phyloP scores from a whole-genome alignment of 2,329 filamentous ascomycete species.

The Whalleya microplaca region DNA sequence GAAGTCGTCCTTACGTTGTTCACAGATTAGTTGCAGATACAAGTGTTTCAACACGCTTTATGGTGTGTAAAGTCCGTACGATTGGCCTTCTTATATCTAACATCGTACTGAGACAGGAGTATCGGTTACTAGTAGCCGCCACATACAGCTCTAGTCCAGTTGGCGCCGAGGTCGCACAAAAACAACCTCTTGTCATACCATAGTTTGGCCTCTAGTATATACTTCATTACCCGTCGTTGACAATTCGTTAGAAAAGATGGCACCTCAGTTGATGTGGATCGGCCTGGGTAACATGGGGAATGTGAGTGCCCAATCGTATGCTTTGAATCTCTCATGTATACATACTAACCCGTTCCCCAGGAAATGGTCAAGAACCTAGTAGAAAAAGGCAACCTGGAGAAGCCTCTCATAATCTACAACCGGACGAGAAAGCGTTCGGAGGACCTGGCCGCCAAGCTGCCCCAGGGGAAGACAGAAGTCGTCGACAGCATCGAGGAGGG shows the following conservation, averaged over 20 bases:
- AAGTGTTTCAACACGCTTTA: too few relatives aligned
- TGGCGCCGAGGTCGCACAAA: too few relatives aligned
- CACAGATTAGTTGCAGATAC: too few relatives aligned
- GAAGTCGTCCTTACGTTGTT: too few relatives aligned
- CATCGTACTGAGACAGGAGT: too few relatives aligned
- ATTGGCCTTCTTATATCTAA: too few relatives aligned
- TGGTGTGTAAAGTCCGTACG: too few relatives aligned
- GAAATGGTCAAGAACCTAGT: constrained; percentile 86
- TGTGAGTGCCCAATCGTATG: constrained; percentile 50
- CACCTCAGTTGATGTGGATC: constrained; percentile 72
- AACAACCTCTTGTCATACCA: too few relatives aligned
- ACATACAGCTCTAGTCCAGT: too few relatives aligned
- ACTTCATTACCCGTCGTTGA: constrained; percentile 1
- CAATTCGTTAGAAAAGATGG: constrained; percentile 44
- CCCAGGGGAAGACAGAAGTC: constrained; percentile 64
- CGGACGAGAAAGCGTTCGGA: constrained; percentile 69
- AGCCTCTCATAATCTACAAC: constrained; percentile 80
- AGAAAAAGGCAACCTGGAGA: constrained; percentile 72
- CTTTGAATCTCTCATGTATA: constrained; percentile 1
- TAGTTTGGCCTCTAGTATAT: background rate
- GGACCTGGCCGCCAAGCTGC: constrained; percentile 65
- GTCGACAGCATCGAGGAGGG: constrained; percentile 67
- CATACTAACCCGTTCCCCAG: constrained; percentile 46
- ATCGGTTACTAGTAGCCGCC: too few relatives aligned
- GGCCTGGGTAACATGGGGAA: constrained; percentile 88